Percentiles rank a stretch among this genome's conserved stretches.
phyloP scores from a whole-genome alignment of 192 early-diverging fungal species.

The Spizellomyces sp. region DNA sequence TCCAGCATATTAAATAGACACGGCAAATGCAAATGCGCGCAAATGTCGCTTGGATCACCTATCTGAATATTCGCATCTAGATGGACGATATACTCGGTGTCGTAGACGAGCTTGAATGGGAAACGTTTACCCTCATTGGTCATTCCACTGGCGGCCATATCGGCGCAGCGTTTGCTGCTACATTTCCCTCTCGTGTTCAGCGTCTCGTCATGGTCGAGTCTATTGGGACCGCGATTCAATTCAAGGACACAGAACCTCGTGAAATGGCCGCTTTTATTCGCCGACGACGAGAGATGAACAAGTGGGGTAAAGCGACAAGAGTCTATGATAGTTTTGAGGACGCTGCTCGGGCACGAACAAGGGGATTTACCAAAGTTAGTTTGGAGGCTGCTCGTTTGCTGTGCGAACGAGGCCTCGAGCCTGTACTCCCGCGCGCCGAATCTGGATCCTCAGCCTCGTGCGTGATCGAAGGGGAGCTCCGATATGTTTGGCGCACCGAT shows the following conservation, averaged over 20 bases:
- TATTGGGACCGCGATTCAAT: conserved; percentile 36
- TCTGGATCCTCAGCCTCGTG: neutral
- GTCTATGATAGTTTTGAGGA: conserved; percentile 39
- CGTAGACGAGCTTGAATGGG: conserved; percentile 23
- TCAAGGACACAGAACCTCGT: conserved; percentile 14
- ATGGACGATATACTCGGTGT: conserved; percentile 33
- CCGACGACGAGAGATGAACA: conserved; percentile 4
- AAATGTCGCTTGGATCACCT: neutral
- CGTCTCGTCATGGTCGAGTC: conserved; percentile 43
- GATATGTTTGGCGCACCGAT: conserved; percentile 41
- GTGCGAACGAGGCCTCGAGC: conserved; percentile 37
- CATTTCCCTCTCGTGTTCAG: conserved; percentile 32
- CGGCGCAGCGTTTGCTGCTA: conserved; percentile 30
- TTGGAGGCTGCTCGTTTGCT: conserved; percentile 37
- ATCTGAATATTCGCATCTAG: conserved; percentile 19
- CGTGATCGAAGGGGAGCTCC: neutral
- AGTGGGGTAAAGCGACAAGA: neutral
- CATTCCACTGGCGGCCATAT: conserved; percentile 47
- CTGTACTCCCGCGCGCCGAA: neutral
- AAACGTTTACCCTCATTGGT: conserved; percentile 31
- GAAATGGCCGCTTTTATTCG: conserved; percentile 29
- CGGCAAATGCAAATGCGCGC: neutral
- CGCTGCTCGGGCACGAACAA: conserved; percentile 33
- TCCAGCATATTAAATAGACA: neutral
- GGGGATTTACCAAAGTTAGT: conserved; percentile 38